phyloP scores from a whole-genome alignment of 345 rosid genomes.

The Salix arbutifolia region DNA sequence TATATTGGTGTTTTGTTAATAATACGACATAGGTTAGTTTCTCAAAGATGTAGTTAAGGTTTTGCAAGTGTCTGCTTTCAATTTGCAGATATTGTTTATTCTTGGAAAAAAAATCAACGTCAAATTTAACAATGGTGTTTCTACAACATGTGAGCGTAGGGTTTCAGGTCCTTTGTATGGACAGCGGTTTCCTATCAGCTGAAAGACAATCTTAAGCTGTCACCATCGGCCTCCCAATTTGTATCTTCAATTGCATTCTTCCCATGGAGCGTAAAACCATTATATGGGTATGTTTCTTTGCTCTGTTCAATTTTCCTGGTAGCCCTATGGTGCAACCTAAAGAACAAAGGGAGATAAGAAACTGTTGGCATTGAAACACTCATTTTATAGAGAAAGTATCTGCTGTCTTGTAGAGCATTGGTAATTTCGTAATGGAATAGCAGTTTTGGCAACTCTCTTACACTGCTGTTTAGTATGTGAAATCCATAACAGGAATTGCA shows the following conservation, averaged over 20 bases:
- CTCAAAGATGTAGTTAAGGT: too few relatives aligned
- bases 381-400: neutral
- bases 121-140: neutral
- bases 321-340: neutral
- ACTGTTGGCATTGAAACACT: neutral
- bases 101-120: too few relatives aligned
- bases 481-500: neutral
- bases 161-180: slow-evolving; percentile 97
- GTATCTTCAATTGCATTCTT: slow-evolving; percentile 75
- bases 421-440: neutral
- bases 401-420: neutral
- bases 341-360: neutral
- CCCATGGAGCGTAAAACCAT: slow-evolving; percentile 96
- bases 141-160: slow-evolving; percentile 42
- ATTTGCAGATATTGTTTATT: neutral
- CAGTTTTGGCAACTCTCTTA: neutral
- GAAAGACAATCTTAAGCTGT: slow-evolving; percentile 78
- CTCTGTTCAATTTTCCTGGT: neutral
- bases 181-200: slow-evolving; percentile 95
- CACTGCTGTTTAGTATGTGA: neutral
- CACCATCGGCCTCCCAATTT: slow-evolving; percentile 94
- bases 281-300: slow-evolving; percentile 64
- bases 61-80: neutral
- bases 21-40: neutral
- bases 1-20: neutral